Base-by-base conservation (phyloP, 2,329 filamentous ascomycete species). In the Ceratocystis huliohia region DNA sequence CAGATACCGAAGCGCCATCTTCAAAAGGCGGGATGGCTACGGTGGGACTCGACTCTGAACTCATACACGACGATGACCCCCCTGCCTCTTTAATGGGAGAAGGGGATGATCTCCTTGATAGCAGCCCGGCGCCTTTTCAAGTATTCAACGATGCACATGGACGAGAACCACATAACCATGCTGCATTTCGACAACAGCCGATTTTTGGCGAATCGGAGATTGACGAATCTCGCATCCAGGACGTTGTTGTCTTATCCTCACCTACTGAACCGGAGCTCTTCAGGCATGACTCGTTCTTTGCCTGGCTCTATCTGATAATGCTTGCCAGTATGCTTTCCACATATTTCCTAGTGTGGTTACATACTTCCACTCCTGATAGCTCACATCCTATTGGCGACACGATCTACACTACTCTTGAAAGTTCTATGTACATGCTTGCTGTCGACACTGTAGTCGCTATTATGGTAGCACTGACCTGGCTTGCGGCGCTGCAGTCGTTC, bases 371-470 rank as follows among this genome's bases (percentile, higher is more conserved):
- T 0, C 87, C 88, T 65, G 67, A 69, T 28, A 80, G 81, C 65
- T 88, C 88, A 73, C 82, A 82, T 68, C 87, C 88, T 0, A 83
- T 95, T 66, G 93, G 92, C 15, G 94, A 99, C 75, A 96, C 93
- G 1, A 91, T 99, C 67, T 99, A 99, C 75, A 91, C 88, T 15
- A 91, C 90, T 3, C 78, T 99, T 45, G 87, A 89, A 71, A 85
- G 86, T 63, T 96, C 92, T 0, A 94, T 95, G 72, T 87, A 94
- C 73, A 87, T 97, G 70, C 84, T 99, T 53, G 89, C 90, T 1
- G 85, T 94, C 64, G 95, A 97, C 76, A 97, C 94, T 0, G 75
- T 97, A 20, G 87, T 96, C n/a, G 88, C 94, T 0, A 80, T 96
- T 48, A 79, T 95, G 45, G 89, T 97, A 22, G 93, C 93, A 1